These are phyloP conservation scores for Sonneratia alba DNA, from an alignment of 345 rosid species.

Conservation along the genomic window DNA sequence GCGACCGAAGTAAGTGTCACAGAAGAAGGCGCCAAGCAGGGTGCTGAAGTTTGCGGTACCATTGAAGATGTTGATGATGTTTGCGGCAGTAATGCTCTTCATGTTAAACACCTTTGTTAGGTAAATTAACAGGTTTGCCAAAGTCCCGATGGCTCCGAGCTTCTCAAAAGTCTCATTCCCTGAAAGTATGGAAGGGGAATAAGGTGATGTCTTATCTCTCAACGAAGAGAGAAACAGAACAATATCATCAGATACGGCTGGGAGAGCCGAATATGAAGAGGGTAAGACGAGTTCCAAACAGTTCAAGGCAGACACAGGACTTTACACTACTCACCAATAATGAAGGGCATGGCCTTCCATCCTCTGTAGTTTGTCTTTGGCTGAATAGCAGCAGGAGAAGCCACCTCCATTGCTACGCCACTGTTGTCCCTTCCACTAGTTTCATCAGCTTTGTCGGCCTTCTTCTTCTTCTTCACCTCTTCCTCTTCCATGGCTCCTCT, in stretches of 20 bases:
- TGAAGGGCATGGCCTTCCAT: conserved; percentile 67
- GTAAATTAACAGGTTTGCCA: conserved; percentile 68
- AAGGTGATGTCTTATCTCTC: neutral
- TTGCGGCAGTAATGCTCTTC: conserved; percentile 60
- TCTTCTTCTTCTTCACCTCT: neutral
- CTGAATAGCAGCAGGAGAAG: conserved; percentile 16
- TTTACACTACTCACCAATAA: conserved; percentile 37
- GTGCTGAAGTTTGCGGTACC: conserved; percentile 72
- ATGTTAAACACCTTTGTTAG: conserved; percentile 66
- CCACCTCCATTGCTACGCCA: conserved; percentile 14
- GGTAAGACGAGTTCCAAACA: neutral
- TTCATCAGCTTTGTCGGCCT: neutral
- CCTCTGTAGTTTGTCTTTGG: conserved; percentile 47
- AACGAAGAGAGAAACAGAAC: neutral
- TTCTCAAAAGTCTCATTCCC: conserved; percentile 88
- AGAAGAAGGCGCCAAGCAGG: conserved; percentile 60
- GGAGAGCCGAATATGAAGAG: neutral
- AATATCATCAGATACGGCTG: neutral
- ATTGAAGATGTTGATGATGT: conserved; percentile 53
- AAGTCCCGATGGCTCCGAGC: conserved; percentile 72
- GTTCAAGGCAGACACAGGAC: neutral
- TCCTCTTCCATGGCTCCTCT: conserved; percentile 2
- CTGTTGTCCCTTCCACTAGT: neutral
- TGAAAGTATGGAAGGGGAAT: conserved; percentile 5
- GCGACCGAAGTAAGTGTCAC: conserved; percentile 83